A percentile compares a stretch with the other conserved stretches of the same genome.
Evolutionary conservation across 805 yeast species (phyloP).

Genomic region (Priceomyces fermenticarens): DNA sequence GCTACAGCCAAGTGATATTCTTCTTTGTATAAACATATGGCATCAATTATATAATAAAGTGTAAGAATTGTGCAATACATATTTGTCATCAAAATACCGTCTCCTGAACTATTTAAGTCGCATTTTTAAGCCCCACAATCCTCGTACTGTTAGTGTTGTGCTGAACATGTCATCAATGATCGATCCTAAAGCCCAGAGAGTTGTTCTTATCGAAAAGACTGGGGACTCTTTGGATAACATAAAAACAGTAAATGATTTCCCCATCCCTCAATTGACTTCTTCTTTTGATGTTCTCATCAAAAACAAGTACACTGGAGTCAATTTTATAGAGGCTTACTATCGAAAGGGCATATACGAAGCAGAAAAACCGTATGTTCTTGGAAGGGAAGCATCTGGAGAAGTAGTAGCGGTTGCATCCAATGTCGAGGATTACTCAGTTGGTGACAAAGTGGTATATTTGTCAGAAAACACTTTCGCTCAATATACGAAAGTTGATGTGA

Average conservation of each 20-base stretch:
- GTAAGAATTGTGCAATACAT: too few species aligned
- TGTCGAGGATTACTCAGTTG: constrained; percentile 55
- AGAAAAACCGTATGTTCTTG: constrained; percentile 59
- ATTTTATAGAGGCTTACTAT: constrained; percentile 80
- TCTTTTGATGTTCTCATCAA: constrained; percentile 62
- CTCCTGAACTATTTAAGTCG: too few species aligned
- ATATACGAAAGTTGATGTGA: constrained; percentile 51
- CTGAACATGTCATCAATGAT: too few species aligned
- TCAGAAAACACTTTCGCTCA: constrained; percentile 63
- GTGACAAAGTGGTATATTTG: constrained; percentile 68
- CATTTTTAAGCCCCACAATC: too few species aligned
- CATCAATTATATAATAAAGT: too few species aligned
- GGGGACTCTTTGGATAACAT: constrained; percentile 59
- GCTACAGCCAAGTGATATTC: too few species aligned
- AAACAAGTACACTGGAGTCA: constrained; percentile 75
- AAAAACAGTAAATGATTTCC: constrained; percentile 47
- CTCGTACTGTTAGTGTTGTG: too few species aligned
- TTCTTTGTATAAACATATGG: too few species aligned
- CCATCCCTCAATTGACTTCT: constrained; percentile 55
- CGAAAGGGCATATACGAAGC: constrained; percentile 73
- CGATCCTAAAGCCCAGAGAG: constrained; percentile 41
- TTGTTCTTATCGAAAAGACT: constrained; percentile 47
- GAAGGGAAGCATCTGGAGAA: constrained; percentile 72
- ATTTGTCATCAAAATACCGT: too few species aligned
- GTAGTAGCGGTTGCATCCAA: constrained; percentile 62